These are phyloP conservation scores for Phaeosphaeriaceae sp. DNA, from an alignment of 2,329 filamentous ascomycete genomes.

Conservation along the genomic window DNA sequence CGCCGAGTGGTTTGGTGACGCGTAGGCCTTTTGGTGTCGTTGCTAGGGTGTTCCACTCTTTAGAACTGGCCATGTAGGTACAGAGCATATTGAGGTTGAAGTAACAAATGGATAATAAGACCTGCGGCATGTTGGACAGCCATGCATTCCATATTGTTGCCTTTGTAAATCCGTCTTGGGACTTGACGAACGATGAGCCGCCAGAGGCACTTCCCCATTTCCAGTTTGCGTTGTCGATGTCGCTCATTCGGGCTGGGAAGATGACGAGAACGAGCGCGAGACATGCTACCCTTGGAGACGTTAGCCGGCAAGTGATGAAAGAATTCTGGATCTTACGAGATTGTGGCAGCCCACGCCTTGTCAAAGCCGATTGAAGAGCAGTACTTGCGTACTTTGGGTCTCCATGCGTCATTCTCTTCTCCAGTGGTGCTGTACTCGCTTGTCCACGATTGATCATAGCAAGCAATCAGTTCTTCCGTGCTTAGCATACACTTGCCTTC, in stretches of 20 bases:
- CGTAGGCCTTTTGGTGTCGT: slow-evolving; percentile 41
- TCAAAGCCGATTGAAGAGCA: neutral
- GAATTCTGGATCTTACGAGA: neutral
- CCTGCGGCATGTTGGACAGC: slow-evolving; percentile 57
- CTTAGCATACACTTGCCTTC: slow-evolving; percentile 5
- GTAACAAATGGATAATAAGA: slow-evolving; percentile 57
- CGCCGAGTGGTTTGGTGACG: slow-evolving; percentile 37
- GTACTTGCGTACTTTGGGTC: neutral
- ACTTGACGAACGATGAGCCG: slow-evolving; percentile 1
- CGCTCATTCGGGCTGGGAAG: neutral
- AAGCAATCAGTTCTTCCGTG: neutral
- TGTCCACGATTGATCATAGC: neutral
- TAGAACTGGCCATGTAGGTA: slow-evolving; percentile 55
- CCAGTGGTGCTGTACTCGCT: neutral
- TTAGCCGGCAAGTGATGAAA: neutral
- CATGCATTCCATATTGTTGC: slow-evolving; percentile 30
- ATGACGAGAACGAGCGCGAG: neutral
- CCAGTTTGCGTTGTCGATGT: neutral
- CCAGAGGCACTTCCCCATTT: slow-evolving; percentile 17
- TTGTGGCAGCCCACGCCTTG: neutral
- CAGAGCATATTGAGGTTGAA: slow-evolving; percentile 54
- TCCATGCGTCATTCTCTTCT: neutral
- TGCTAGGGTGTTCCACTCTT: slow-evolving; percentile 56
- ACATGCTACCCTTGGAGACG: neutral
- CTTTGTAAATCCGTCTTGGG: neutral